Base-by-base conservation (phyloP, 1,284 basidiomycete species). In the Lignosus rhinocerotis region DNA sequence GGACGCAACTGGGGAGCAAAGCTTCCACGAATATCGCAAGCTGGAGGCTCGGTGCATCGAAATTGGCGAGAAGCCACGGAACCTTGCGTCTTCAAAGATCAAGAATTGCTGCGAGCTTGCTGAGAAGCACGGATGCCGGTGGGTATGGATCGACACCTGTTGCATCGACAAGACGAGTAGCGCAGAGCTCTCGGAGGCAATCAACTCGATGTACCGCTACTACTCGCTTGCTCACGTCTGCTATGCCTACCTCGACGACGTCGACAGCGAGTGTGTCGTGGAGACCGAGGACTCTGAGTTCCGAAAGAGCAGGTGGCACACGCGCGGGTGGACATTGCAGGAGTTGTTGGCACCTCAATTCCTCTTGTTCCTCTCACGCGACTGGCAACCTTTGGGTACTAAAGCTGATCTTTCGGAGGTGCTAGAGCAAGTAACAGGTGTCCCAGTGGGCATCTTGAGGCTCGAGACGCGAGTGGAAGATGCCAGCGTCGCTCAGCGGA, bases 221-320 rank as follows among this genome's bases (percentile, higher is more conserved):
- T 55, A 55, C 47, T 16, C 32, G 4, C 31, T n/a, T 5, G 30
- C 47, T 16, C 25, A 42, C 31, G 45, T 50, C 8, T 55, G 54
- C 47, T 55, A 44, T 17, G 54, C 34, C n/a, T 49, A 49, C 11
- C 47, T 55, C 32, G 11, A 9, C 1, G 39, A 55, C 47, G 46
- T 50, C 32, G 32, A 43, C 31, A 33, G 16, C 32, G 31, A 14
- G 41, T 16, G 14, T 8, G 41, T n/a, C 17, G 12, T 17, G 41
- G n/a, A n/a, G 41, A 16, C 8, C 11, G 2, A 14, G n/a, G 16
- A 19, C n/a, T 16, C 14, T 2, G 30, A 34, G 16, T 55, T 55
- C 46, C 31, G 11, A 5, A 3, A 47, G 2, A 44, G 47, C 19
- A n/a, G 9, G 6, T 55, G 53, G 53, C 38, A 49, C 34, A 42